These are phyloP conservation scores for Cercospora janseana DNA, from an alignment of 2,329 filamentous ascomycete genomes.

Conservation along the genomic window DNA sequence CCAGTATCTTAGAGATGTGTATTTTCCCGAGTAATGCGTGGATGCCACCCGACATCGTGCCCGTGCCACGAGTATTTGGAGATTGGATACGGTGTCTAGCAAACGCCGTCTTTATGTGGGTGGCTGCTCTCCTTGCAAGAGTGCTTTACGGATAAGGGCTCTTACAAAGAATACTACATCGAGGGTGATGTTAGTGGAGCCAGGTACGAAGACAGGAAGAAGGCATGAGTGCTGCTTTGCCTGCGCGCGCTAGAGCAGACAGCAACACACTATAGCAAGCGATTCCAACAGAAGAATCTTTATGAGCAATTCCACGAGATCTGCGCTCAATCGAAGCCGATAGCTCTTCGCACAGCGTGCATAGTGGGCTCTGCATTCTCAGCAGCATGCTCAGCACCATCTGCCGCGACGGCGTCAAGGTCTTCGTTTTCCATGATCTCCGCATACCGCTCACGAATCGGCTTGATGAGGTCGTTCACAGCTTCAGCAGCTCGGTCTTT, in stretches of 20 bases:
- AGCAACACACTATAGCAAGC: too few species aligned
- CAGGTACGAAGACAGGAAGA: neutral
- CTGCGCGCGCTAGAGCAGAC: too few species aligned
- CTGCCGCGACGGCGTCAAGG: conserved; percentile 54
- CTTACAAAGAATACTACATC: conserved; percentile 12
- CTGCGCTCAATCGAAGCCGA: conserved; percentile 5
- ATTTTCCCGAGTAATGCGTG: conserved; percentile 15
- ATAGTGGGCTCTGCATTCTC: conserved; percentile 57
- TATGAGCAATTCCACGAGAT: neutral
- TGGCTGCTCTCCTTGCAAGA: conserved; percentile 8
- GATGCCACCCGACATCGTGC: conserved; percentile 20
- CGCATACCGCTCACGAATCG: conserved; percentile 58
- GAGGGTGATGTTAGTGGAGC: neutral
- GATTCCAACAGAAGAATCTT: neutral
- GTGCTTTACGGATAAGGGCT: conserved; percentile 7
- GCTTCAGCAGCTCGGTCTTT: conserved; percentile 63
- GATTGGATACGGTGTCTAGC: conserved; percentile 11
- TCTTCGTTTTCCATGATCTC: conserved; percentile 52
- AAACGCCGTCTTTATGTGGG: conserved; percentile 19
- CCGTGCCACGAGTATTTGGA: conserved; percentile 9
- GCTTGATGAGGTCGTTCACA: conserved; percentile 54
- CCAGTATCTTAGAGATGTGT: conserved; percentile 22
- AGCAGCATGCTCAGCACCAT: conserved; percentile 61
- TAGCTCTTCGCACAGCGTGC: conserved; percentile 24
- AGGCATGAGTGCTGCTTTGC: too few species aligned